Percentiles rank a stretch among this genome's conserved stretches.
These are phyloP conservation scores for Musa balbisiana DNA, from an alignment of 202 grass and related monocot species.

Conservation along the genomic window DNA sequence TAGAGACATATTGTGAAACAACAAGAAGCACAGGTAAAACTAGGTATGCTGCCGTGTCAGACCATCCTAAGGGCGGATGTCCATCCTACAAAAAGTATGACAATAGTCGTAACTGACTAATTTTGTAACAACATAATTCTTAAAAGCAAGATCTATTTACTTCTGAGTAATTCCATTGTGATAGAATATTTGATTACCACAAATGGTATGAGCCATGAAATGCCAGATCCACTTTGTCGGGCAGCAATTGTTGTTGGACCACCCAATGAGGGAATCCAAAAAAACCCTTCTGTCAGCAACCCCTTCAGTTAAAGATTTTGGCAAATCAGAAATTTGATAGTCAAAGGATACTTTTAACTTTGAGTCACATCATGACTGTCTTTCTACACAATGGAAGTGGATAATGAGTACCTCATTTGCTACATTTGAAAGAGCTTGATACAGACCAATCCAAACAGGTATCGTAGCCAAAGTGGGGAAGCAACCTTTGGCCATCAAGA, in stretches of 20 bases:
- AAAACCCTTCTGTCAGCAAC: conserved; percentile 86
- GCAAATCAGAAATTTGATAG: conserved; percentile 27
- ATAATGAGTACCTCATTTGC: conserved; percentile 66
- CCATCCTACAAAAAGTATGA: conserved; percentile 57
- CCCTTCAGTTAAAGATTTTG: conserved; percentile 48
- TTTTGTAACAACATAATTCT: not conserved
- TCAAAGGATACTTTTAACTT: not conserved
- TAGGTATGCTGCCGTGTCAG: conserved; percentile 58
- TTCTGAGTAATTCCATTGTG: not conserved
- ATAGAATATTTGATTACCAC: conserved; percentile 42
- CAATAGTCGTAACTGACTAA: not conserved
- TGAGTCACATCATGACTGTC: not conserved
- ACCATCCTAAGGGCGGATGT: conserved; percentile 91
- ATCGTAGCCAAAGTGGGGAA: conserved; percentile 92
- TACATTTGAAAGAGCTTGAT: conserved; percentile 92
- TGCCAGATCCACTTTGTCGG: conserved; percentile 78
- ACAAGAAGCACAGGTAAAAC: conserved; percentile 91
- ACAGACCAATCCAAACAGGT: conserved; percentile 93
- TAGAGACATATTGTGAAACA: conserved; percentile 71
- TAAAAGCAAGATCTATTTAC: not conserved
- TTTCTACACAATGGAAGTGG: not conserved
- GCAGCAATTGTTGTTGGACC: conserved; percentile 93
- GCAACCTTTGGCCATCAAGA: conserved; percentile 41
- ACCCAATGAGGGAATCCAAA: conserved; percentile 86
- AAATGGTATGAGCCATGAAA: conserved; percentile 96